Evolutionary conservation across 768 basidiomycete genomes (phyloP).

Genomic region (Suillus variegatus): DNA sequence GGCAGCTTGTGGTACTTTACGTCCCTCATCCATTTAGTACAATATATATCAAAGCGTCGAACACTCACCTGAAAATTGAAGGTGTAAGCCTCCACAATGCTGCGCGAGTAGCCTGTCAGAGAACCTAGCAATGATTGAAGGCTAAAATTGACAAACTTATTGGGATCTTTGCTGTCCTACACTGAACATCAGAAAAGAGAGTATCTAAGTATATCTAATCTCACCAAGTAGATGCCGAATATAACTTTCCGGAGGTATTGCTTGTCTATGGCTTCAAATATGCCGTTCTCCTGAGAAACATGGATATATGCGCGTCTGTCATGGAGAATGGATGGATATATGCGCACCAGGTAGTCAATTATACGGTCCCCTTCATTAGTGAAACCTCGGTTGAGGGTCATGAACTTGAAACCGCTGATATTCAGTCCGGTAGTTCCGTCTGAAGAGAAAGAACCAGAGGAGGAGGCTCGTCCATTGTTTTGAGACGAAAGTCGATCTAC

Average conservation of each 20-base stretch:
- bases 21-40: constrained; percentile 9
- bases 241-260: constrained; percentile 85
- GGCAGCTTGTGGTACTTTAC: constrained; percentile 67
- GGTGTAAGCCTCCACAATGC: constrained; percentile 86
- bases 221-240: constrained; percentile 81
- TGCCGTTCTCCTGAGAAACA: constrained; percentile 69
- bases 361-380: constrained; percentile 84
- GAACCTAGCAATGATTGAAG: constrained; percentile 4
- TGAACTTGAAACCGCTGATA: constrained; percentile 71
- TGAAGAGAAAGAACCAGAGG: constrained; percentile 39
- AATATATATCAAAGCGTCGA: neutral
- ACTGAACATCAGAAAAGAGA: neutral
- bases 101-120: constrained; percentile 30
- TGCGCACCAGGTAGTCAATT: constrained; percentile 73
- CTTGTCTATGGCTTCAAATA: constrained; percentile 84
- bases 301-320: constrained; percentile 10
- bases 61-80: constrained; percentile 75
- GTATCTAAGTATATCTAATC: constrained; percentile 21
- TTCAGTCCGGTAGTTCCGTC: constrained; percentile 40
- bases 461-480: constrained; percentile 31
- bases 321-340: constrained; percentile 19
- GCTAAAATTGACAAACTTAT: constrained; percentile 53
- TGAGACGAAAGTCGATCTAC: constrained; percentile 32
- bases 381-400: constrained; percentile 71
- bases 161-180: constrained; percentile 84